Base-by-base conservation (phyloP, 2,329 filamentous ascomycete species). In the Reticulascus tulasneorum region DNA sequence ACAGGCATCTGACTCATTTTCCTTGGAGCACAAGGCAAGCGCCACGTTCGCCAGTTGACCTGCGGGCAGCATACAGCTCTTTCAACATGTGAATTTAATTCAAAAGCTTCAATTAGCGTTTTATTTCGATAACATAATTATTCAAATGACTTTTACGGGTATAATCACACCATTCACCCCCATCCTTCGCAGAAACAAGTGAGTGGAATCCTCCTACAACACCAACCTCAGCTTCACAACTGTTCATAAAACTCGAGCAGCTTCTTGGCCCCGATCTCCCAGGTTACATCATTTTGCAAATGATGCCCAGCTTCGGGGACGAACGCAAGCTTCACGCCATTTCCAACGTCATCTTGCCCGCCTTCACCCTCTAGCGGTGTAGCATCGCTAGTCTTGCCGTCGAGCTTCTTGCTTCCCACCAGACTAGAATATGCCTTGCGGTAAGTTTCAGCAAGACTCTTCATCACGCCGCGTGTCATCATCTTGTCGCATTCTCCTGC, bases 251-350 rank as follows among this genome's bases (percentile, higher is more conserved):
- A 77, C 0, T 46, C 48, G 16, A 67, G 45, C 20, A 77, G 37
- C 42, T 66, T 69, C 34, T 55, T 50, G 1, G 67, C 70, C 1
- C 71, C 72, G 3, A 60, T 49, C 35, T 71, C 54, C 67, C 68
- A 74, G 24, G 60, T 57, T 9, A 64, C 51, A 46, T 77, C 71
- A 37, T 77, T 73, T 48, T 75, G 70, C 28, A 75, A 42, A 52
- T 77, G 72, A 49, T 77, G 71, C 3, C 65, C 72, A 4, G 69
- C 58, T 4, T 60, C 63, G 4, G 60, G 54, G 1, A 75, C 65
- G 29, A 67, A 52, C 12, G 47, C 58, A 29, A 69, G 52, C 29
- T 54, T 50, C 9, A 75, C 66, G 1, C 64, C 66, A 9, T 55
- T 47, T 4, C 55, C 54, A 3, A 26, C 46, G 15, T 49, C 45